These are phyloP conservation scores for Neofusicoccum kwambonambiense DNA, from an alignment of 2,329 filamentous ascomycete species.

Conservation along the genomic window DNA sequence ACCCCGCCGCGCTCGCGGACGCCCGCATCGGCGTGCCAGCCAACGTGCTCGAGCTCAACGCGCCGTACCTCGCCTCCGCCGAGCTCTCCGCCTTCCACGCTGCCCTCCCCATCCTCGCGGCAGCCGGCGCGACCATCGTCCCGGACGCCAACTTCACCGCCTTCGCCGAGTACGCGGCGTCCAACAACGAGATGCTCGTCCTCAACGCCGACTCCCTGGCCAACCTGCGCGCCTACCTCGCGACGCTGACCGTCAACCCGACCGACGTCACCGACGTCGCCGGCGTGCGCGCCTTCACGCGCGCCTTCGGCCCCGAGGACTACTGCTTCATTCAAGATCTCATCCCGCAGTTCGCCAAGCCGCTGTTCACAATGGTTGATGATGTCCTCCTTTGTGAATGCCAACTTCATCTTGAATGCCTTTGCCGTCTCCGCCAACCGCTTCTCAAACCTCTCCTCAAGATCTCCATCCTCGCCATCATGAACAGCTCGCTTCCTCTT, in stretches of 20 bases:
- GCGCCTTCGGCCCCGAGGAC: constrained; percentile 52
- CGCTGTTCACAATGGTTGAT: too few species aligned
- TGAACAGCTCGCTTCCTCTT: too few species aligned
- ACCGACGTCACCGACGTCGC: constrained; percentile 52
- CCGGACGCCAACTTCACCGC: constrained; percentile 60
- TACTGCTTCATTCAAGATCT: constrained; percentile 33
- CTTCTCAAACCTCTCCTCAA: too few species aligned
- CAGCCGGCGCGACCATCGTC: constrained; percentile 60
- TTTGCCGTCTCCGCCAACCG: too few species aligned
- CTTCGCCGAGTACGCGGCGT: constrained; percentile 45
- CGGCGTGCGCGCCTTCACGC: constrained; percentile 58
- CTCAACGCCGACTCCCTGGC: constrained; percentile 60
- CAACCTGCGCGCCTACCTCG: constrained; percentile 57
- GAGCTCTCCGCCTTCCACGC: constrained; percentile 55
- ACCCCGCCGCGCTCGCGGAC: constrained; percentile 52
- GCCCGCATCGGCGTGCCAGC: constrained; percentile 64
- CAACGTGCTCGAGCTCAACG: constrained; percentile 51
- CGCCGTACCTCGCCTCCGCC: constrained; percentile 29
- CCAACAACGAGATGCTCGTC: constrained; percentile 45
- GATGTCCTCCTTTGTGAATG: too few species aligned
- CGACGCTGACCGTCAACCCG: constrained; percentile 57
- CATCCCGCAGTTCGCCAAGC: too few species aligned
- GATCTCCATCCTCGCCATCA: too few species aligned
- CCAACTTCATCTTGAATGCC: too few species aligned
- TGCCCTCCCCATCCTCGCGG: constrained; percentile 52